phyloP scores from a whole-genome alignment of 768 basidiomycete genomes.

The Pulveroboletus sp. region DNA sequence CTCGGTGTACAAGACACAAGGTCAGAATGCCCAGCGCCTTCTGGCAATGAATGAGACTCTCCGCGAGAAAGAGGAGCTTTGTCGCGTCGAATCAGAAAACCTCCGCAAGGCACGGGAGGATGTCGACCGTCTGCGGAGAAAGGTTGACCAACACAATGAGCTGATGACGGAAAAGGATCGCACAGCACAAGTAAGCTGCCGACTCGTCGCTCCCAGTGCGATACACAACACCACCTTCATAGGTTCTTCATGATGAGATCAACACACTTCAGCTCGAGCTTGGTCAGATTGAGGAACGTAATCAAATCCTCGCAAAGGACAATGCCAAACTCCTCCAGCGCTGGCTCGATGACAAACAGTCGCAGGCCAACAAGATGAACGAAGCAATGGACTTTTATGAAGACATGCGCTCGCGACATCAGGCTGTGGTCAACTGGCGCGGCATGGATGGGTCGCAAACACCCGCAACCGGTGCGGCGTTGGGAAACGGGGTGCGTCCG shows the following conservation, averaged over 20 bases:
- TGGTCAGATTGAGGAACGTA: constrained; percentile 82
- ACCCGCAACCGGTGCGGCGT: constrained; percentile 35
- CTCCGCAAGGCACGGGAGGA: constrained; percentile 76
- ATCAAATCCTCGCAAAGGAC: constrained; percentile 81
- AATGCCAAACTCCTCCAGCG: constrained; percentile 94
- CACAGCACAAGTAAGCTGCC: constrained; percentile 69
- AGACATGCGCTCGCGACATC: constrained; percentile 72
- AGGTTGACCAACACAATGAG: constrained; percentile 80
- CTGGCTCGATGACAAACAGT: constrained; percentile 94
- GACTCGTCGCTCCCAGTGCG: not conserved
- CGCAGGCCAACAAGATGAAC: constrained; percentile 93
- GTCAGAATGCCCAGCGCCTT: constrained; percentile 90
- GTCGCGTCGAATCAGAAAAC: constrained; percentile 76
- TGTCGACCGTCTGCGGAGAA: constrained; percentile 59
- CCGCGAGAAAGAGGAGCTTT: constrained; percentile 86
- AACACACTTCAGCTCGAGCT: constrained; percentile 88
- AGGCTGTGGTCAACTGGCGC: constrained; percentile 56
- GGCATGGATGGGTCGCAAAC: constrained; percentile 34
- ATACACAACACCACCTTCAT: constrained; percentile 8
- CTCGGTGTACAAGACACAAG: constrained; percentile 92
- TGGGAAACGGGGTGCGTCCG: constrained; percentile 42
- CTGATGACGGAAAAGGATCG: constrained; percentile 86
- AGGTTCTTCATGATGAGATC: constrained; percentile 96
- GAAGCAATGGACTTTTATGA: constrained; percentile 88
- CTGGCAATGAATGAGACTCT: constrained; percentile 93